Base-by-base conservation (phyloP, 352 stramenopile genomes). In the Globisporangium echinulatum region DNA sequence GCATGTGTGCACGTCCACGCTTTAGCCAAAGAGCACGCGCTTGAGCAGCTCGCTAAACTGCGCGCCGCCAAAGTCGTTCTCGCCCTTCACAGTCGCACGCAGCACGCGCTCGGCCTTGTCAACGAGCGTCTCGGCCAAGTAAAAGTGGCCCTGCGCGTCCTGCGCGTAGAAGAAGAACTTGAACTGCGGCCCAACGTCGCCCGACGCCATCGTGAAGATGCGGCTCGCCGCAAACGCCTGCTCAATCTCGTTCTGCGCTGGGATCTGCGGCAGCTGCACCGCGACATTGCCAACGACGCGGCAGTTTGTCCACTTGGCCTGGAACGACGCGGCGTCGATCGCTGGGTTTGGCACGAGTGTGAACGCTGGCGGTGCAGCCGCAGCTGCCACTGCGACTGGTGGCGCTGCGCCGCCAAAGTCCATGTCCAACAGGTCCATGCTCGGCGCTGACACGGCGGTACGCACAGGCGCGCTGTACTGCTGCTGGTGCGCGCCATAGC, bases 81-180 rank as follows among this genome's bases (percentile, higher is more conserved):
- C 78, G 53, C 82, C 82, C 68, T 92, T 92, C 63, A 92, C 82
- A 4, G 78, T 88, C 37, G 82, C 79, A 19, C 72, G 71, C 52
- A 92, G 64, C 46, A 82, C 70, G 33, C 73, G 62, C 52, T 72
- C 77, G 5, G 73, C 77, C 72, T 92, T 92, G 43, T 90, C 79
- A 13, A 92, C 70, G 14, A 92, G 56, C 55, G 80, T 88, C 63
- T 92, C 83, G 36, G 82, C 74, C 53, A 92, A 59, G 58, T 85
- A 92, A 51, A 79, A 84, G 8, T 69, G 62, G 9, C 78, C 77
- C 38, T 80, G 70, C 13, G 66, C 68, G 64, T 90, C 80, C 64
- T 92, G 83, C 37, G 80, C 80, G 65, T 90, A 90, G 61, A 90
- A 92, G 68, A 92, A 92, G 55, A 92, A 92, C 64, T 92, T 92